phyloP scores from a whole-genome alignment of 2,329 filamentous ascomycete genomes.

The Fusarium fujikuroi region DNA sequence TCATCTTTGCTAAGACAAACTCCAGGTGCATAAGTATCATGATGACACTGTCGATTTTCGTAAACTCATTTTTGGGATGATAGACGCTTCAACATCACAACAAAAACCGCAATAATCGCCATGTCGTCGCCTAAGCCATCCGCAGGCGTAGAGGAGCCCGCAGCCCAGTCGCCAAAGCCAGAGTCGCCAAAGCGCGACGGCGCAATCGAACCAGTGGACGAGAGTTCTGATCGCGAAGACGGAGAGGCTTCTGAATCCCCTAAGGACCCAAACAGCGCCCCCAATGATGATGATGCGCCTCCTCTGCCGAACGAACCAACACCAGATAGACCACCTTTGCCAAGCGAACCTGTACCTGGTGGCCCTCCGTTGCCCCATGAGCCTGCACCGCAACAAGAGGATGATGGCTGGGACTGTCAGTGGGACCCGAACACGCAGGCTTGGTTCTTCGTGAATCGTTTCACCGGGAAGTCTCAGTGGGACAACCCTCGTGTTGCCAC shows the following conservation, averaged over 20 bases:
- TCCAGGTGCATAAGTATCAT: conserved; percentile 55
- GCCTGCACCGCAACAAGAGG: conserved; percentile 63
- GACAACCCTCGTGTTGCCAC: conserved; percentile 82
- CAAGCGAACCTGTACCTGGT: conserved; percentile 44
- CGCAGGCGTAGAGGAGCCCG: conserved; percentile 25
- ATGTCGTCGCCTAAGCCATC: conserved; percentile 40
- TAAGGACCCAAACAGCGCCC: background rate
- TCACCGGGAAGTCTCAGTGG: conserved; percentile 81
- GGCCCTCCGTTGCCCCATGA: conserved; percentile 57
- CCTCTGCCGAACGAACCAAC: conserved; percentile 52
- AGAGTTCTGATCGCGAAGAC: conserved; percentile 34
- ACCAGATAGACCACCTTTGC: conserved; percentile 47
- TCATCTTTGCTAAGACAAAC: conserved; percentile 47
- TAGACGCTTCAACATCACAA: conserved; percentile 43
- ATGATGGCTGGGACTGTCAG: conserved; percentile 82
- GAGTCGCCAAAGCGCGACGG: conserved; percentile 21
- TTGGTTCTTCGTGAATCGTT: conserved; percentile 88
- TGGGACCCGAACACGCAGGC: conserved; percentile 76
- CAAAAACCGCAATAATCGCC: conserved; percentile 9
- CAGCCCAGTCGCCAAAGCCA: conserved; percentile 21
- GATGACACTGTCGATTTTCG: conserved; percentile 47
- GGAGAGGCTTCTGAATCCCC: conserved; percentile 40
- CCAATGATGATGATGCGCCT: conserved; percentile 43
- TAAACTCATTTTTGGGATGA: conserved; percentile 54
- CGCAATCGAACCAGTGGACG: conserved; percentile 24